Evolutionary conservation across 176 grass and related monocot genomes (phyloP), one percentile per base, ranked within the genome.

Genomic region (Rhynchospora tenuis): DNA sequence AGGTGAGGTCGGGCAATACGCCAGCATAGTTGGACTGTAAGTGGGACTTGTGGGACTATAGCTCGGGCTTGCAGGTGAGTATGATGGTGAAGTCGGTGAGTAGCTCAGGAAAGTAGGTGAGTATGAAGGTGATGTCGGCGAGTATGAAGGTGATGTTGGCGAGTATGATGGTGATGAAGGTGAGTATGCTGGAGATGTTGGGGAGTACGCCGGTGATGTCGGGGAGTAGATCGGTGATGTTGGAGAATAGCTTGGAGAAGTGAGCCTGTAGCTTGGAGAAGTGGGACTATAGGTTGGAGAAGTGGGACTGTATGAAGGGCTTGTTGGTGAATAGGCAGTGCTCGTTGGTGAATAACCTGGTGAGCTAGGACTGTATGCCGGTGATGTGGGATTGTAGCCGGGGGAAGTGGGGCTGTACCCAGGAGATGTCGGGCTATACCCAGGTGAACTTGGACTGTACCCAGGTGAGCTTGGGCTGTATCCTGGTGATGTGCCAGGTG

Each of bases 271-370:
- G 59, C 85, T 93, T 63, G 95, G 95, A 47, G 89, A 93, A n/a
- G 90, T 93, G 67, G 92, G 90, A 51, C 92, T 94, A 88, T 98
- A 98, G 51, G 83, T 93, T 46, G 95, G 95, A 77, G 90, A 93
- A 11, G 90, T 93, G 51, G 92, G 90, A 51, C 92, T 94, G 86
- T 98, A 98, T 73, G 92, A 94, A 57, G 90, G 95, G 1, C 89
- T 88, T 11, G 95, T 91, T 82, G 95, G 95, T 73, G 92, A 94
- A 56, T 98, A 97, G 13, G 95, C 88, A 7, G 90, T 92, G 2
- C 89, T 88, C 7, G 95, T 91, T 90, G 0, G 95, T 81, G 88
- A 93, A 85, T 98, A 98, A 59, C 91, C 94, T 2, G 95, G 86
- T 17, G 94, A 97, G 48, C 91, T 89, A 7, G 91, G 91, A 29